Base-by-base conservation (phyloP, 73 alveolate species). In the Blepharisma japonicum region DNA sequence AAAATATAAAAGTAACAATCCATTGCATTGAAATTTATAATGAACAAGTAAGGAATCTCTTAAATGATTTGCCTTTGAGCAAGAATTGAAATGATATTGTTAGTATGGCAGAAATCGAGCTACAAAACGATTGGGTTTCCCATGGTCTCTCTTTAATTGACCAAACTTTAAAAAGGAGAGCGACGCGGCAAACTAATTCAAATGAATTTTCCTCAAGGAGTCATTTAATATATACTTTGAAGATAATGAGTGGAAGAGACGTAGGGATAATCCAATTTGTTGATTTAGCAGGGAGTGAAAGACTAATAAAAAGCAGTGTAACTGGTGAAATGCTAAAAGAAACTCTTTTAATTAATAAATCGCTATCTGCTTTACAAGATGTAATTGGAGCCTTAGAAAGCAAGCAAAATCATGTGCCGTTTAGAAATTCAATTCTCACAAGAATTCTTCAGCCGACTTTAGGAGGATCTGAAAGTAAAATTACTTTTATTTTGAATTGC, bases 251-350 rank as follows among this genome's bases (percentile, higher is more conserved):
- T 2, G 32, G 21, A 61, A 61, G 21, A 61, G 32, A 11, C 4
- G 2, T 3, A 0, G 76, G 84, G 39, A 77, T 23, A 66, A 14
- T 77, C 55, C 55, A 32, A 27, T 56, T 90, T 14, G 94, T 95
- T 6, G 97, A 95, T 79, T 77, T 95, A 38, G 99, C 99, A 45
- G 99, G 99, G 42, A 88, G 96, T 79, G 99, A 95, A 80, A 85
- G 95, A 78, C 79, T 91, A 25, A 74, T 80, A 27, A 85, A 87
- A 72, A 70, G 94, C 45, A 78, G 81, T 25, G 89, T 82, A 23
- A 90, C 80, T 42, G 95, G 89, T 7, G 92, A 82, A 7, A 78
- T 95, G 68, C 79, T 85, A 55, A 88, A 88, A 79, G 95, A 88
- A 77, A 77, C 95, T 39, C 71, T 84, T 7, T 71, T 51, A 45